Percentiles rank a stretch among this genome's conserved stretches.
Conservation (phyloP, 2,329 filamentous ascomycete species). For the Amylocarpus encephaloides region DNA sequence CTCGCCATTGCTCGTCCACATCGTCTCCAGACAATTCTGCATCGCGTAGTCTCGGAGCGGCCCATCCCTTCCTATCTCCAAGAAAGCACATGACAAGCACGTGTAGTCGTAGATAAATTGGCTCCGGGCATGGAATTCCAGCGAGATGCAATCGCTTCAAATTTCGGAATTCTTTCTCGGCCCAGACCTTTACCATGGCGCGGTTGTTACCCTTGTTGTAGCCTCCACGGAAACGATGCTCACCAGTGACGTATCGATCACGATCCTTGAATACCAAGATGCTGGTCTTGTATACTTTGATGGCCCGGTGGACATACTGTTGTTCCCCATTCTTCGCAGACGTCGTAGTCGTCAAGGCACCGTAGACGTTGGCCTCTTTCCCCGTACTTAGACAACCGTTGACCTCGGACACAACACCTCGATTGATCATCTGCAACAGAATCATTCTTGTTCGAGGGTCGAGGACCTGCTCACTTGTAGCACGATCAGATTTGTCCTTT, state of each 20-base stretch:
- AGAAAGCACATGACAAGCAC: slow-evolving; percentile 94
- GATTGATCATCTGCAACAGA: slow-evolving; percentile 90
- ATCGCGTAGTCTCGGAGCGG: slow-evolving; percentile 83
- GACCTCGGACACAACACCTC: slow-evolving; percentile 80
- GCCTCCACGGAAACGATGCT: slow-evolving; percentile 83
- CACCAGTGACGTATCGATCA: slow-evolving; percentile 90
- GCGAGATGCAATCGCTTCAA: slow-evolving; percentile 75
- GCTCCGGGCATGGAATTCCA: slow-evolving; percentile 85
- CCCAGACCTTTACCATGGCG: slow-evolving; percentile 98
- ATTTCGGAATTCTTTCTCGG: slow-evolving; percentile 97
- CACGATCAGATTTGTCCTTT: slow-evolving; percentile 86
- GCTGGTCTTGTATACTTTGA: slow-evolving; percentile 98
- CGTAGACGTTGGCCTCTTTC: slow-evolving; percentile 98
- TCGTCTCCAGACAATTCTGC: slow-evolving; percentile 67
- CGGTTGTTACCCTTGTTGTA: slow-evolving; percentile 93
- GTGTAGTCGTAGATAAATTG: slow-evolving; percentile 82
- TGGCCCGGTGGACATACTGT: slow-evolving; percentile 66
- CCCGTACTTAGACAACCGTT: slow-evolving; percentile 94
- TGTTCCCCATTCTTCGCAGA: slow-evolving; percentile 43
- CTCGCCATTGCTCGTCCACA: slow-evolving; percentile 64
- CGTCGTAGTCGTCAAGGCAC: slow-evolving; percentile 62
- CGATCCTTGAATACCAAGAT: slow-evolving; percentile 98
- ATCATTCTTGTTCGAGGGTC: slow-evolving; percentile 95
- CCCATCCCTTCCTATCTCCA: slow-evolving; percentile 78
- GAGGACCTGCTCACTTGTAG: slow-evolving; percentile 89